phyloP scores from a whole-genome alignment of 768 basidiomycete species.

The Agaricus blazei region DNA sequence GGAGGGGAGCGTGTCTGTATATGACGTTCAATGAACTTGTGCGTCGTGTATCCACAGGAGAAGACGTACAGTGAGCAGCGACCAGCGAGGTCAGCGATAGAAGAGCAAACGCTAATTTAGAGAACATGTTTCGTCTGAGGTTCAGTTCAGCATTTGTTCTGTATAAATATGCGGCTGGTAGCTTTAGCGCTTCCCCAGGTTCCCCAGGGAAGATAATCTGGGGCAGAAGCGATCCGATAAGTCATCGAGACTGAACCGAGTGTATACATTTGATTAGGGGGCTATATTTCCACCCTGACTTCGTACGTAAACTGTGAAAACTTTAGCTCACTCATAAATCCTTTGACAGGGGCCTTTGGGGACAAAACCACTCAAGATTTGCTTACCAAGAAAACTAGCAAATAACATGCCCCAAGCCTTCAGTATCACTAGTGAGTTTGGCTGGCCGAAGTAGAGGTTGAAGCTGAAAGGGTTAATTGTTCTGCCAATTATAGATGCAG shows the following conservation, averaged over 20 bases:
- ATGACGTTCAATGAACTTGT: background rate
- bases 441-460: no score
- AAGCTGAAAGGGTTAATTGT: no score
- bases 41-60: constrained; percentile 20
- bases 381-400: no score
- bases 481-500: no score
- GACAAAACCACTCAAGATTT: no score
- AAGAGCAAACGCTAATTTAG: background rate
- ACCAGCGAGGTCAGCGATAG: constrained; percentile 14
- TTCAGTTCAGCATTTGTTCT: background rate
- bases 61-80: constrained; percentile 17
- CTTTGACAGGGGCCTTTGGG: no score
- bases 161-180: background rate
- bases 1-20: constrained; percentile 34
- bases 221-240: background rate
- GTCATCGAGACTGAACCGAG: constrained; percentile 1
- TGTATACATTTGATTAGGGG: background rate
- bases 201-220: background rate
- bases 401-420: no score
- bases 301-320: background rate
- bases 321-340: no score
- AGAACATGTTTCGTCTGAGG: background rate
- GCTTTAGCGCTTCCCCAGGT: background rate
- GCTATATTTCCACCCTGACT: background rate
- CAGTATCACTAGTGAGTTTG: no score